Evolutionary conservation across 78 protist species (phyloP).

Genomic region (Guillardia theta): DNA sequence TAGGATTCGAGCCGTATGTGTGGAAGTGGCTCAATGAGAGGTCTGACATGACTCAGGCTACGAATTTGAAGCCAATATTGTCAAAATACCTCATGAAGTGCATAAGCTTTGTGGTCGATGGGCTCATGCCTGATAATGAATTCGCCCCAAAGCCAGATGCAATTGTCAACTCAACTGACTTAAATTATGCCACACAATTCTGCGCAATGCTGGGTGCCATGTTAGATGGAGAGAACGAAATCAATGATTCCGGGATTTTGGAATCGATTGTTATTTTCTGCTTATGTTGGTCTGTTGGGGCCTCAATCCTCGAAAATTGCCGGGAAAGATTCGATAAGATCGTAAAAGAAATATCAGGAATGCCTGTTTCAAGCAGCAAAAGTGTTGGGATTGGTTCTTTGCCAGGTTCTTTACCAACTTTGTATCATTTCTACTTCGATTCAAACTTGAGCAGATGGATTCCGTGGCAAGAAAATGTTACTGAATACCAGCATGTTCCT

Average conservation of each 20-base stretch:
- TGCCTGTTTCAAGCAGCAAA: not conserved
- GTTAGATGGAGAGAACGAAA: conserved; percentile 14
- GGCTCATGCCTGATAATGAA: conserved; percentile 57
- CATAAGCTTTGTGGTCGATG: conserved; percentile 64
- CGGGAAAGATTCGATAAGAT: conserved; percentile 49
- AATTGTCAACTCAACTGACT: not conserved
- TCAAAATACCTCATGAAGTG: conserved; percentile 60
- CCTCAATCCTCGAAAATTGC: conserved; percentile 39
- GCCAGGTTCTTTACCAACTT: not conserved
- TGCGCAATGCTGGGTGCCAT: conserved; percentile 52
- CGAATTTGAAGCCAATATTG: conserved; percentile 8
- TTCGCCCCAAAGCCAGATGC: not conserved
- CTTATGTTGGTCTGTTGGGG: conserved; percentile 82
- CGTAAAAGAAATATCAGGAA: conserved; percentile 46
- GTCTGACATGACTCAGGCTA: not conserved
- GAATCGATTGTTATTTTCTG: conserved; percentile 72
- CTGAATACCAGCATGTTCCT: conserved; percentile 54
- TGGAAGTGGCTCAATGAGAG: conserved; percentile 50
- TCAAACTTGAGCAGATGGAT: conserved; percentile 47
- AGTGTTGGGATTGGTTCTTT: not conserved
- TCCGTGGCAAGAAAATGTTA: conserved; percentile 45
- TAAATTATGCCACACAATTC: conserved; percentile 49
- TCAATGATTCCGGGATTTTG: conserved; percentile 39
- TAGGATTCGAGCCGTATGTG: conserved; percentile 71
- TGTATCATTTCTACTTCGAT: conserved; percentile 30